Base-by-base conservation (phyloP, 2,329 filamentous ascomycete species). In the Fusarium pseudonygamai region DNA sequence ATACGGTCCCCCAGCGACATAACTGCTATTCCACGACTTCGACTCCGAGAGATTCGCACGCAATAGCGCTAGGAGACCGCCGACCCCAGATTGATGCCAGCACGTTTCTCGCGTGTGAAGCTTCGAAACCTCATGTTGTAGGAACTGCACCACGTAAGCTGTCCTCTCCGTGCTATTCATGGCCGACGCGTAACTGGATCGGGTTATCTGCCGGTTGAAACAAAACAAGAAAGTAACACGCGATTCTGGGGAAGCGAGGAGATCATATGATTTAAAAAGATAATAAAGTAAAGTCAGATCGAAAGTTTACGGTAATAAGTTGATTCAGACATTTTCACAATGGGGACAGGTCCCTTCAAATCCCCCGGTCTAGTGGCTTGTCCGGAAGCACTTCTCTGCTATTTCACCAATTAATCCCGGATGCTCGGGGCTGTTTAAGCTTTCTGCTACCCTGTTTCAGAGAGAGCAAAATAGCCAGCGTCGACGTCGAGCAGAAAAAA, bases 51-150 rank as follows among this genome's bases (percentile, higher is more conserved):
- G 1, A 0, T 67, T 67, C 12, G 64, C 63, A 20, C 45, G 53
- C 1, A 67, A 7, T 3, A 50, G 2, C 8, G 28, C 37, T 18
- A 61, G 6, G 7, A 67, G 63, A 14, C 64, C 64, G 1, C 45
- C 13, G 5, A 67, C 64, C 2, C 64, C 64, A 12, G 64, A 67
- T 7, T 67, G 45, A 12, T 58, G 63, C 64, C 64, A 67, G 7
- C 64, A 67, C 3, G 53, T 67, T 6, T 61, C 64, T 32, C 64
- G 32, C 0, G 63, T 46, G 5, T 67, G 15, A n/a, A 67, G 64
- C 12, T 42, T 67, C 2, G 53, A 53, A 0, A 67, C 42, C n/a
- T 67, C 39, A 20, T 61, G 63, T 30, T 60, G 50, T 36, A 67
- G 39, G 9, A 67, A 67, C 22, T 67, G 45, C 6, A 20, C 22